These are phyloP conservation scores for Erodium texanum DNA, from an alignment of 441 rosid genomes.

Conservation along the genomic window DNA sequence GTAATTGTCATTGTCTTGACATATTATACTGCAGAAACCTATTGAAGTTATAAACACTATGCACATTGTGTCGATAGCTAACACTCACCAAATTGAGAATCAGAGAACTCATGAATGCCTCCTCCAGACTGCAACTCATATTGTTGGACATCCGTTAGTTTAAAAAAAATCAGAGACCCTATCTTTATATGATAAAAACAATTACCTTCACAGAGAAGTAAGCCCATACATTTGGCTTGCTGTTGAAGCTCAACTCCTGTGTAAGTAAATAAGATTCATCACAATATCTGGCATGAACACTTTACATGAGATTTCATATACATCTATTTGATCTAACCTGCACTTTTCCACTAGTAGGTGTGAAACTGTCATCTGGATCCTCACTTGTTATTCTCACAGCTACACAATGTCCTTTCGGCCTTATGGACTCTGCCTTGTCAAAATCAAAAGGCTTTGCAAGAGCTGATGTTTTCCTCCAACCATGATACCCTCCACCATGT, in stretches of 20 bases:
- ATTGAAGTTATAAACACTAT: background rate
- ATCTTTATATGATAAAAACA: constrained; percentile 11
- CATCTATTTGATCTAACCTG: constrained; percentile 46
- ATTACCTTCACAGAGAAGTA: constrained; percentile 98
- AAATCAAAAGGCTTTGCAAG: constrained; percentile 72
- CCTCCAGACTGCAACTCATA: constrained; percentile 86
- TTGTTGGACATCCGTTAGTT: constrained; percentile 13
- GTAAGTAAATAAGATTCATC: constrained; percentile 13
- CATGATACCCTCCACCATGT: constrained; percentile 88
- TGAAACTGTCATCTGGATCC: constrained; percentile 99
- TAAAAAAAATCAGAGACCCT: constrained; percentile 17
- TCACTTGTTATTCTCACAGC: constrained; percentile 99
- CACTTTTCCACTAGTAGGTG: constrained; percentile 98
- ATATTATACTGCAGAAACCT: constrained; percentile 10
- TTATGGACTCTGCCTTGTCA: constrained; percentile 75
- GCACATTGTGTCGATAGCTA: background rate
- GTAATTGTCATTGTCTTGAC: constrained; percentile 8
- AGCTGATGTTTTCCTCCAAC: constrained; percentile 84
- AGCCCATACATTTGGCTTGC: constrained; percentile 99
- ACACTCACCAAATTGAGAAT: constrained; percentile 97
- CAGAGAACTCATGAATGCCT: constrained; percentile 99
- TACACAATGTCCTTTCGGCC: constrained; percentile 98
- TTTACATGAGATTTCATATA: constrained; percentile 9
- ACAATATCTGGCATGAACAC: constrained; percentile 16
- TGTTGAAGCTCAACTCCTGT: constrained; percentile 96